Evolutionary conservation across 2,329 filamentous ascomycete species (phyloP), one percentile per base, ranked within the genome.

Genomic region (Talaromyces atroroseus): DNA sequence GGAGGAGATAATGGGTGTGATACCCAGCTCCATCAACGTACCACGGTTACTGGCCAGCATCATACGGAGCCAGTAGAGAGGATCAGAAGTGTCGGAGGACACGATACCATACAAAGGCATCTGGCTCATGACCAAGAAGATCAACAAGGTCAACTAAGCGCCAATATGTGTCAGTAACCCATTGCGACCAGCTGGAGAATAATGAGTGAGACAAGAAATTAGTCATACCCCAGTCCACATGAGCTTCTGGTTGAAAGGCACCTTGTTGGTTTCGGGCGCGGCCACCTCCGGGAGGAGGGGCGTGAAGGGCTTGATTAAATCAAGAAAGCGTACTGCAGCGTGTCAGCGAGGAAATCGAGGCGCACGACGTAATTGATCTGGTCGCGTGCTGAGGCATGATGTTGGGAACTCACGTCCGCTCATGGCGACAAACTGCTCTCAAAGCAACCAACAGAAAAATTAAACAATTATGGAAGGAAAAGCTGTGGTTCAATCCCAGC

Each of bases 121-220:
- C 81, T 96, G 94, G 80, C 91, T 96, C 94, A 99, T 99, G 78
- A 99, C 91, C 83, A 99, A 81, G 85, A 99, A 99, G 80, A 97
- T 95, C 76, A 99, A 82, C 68, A 99, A 85, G 64, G 94, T 97
- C 74, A 92, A 85, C 78, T 80, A 61, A 52, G 59, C 44, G 53
- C 24, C 55, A 62, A 64, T 55, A n/a, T n/a, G n/a, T 47, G 60
- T 61, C 44, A 63, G 60, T 50, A 57, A 64, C 49, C 60, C 56
- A 29, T 23, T 48, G 24, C 54, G 50, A 52, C 57, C 45, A 49
- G 56, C 40, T 52, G 23, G 49, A 53, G 47, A 34, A 5, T 7
- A 29, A 29, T 29, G 8, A 29, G 11, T 8, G 8, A 29, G 26
- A 29, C 26, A 29, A 29, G 26, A 21, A 56, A 60, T 57, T 58